Conservation (phyloP, 768 basidiomycete genomes). For the Boletus edulis region DNA sequence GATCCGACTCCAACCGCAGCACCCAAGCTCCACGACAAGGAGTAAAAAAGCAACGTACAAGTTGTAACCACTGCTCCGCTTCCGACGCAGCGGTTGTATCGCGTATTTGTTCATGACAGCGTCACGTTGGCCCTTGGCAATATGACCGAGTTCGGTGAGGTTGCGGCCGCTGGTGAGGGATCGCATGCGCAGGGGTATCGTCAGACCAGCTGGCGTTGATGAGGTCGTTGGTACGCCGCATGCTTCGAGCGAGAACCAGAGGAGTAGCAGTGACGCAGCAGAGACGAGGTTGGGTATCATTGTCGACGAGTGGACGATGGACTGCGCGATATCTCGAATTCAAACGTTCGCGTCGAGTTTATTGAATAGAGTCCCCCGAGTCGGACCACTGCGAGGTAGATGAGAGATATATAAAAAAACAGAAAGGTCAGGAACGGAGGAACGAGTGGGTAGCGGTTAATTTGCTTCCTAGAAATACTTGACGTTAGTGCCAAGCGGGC, state of each 20-base stretch:
- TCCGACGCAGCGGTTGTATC: constrained; percentile 23
- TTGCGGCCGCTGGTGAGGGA: constrained; percentile 3
- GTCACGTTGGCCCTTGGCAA: constrained; percentile 47
- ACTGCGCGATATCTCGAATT: too few species aligned
- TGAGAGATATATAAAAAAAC: too few species aligned
- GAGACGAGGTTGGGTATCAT: constrained; percentile 18
- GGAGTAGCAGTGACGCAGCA: constrained; percentile 5
- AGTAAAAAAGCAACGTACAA: constrained; percentile 36
- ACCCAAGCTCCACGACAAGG: background rate
- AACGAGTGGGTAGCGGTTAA: background rate
- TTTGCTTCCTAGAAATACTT: constrained; percentile 5
- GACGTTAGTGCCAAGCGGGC: background rate
- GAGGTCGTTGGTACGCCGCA: constrained; percentile 14
- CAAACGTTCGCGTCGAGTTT: too few species aligned
- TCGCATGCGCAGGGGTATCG: constrained; percentile 22
- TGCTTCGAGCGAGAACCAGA: constrained; percentile 10
- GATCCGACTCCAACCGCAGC: too few species aligned
- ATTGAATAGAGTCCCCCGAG: too few species aligned
- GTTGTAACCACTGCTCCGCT: constrained; percentile 51
- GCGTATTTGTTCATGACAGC: constrained; percentile 46
- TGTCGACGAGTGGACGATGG: background rate
- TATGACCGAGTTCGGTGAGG: constrained; percentile 2
- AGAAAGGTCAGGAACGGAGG: background rate
- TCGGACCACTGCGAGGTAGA: too few species aligned
- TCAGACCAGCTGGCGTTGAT: constrained; percentile 8